Evolutionary conservation across 768 basidiomycete species (phyloP).

Genomic region (Pleurotus djamor): DNA sequence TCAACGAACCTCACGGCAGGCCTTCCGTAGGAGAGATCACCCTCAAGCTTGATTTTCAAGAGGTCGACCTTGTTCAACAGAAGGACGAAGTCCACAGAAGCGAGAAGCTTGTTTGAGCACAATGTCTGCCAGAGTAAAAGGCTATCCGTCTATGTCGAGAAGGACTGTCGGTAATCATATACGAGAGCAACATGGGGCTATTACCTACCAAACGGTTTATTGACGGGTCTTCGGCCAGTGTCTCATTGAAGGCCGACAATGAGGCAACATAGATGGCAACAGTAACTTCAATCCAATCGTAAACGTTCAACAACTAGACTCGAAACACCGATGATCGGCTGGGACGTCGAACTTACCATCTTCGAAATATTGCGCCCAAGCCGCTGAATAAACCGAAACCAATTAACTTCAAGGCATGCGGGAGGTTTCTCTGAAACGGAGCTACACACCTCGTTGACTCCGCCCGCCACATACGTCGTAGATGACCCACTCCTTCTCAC

Average conservation of each 20-base stretch:
- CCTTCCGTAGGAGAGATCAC: neutral
- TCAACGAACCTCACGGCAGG: slow-evolving; percentile 50
- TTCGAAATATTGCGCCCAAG: slow-evolving; percentile 72
- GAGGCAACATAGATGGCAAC: slow-evolving; percentile 69
- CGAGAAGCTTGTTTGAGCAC: slow-evolving; percentile 56
- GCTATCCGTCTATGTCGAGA: slow-evolving; percentile 43
- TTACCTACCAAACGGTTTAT: slow-evolving; percentile 57
- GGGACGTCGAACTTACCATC: slow-evolving; percentile 38
- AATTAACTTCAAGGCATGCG: neutral
- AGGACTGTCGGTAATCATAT: neutral
- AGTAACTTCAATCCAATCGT: slow-evolving; percentile 36
- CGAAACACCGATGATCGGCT: slow-evolving; percentile 2
- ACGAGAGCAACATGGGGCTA: neutral
- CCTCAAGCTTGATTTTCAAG: slow-evolving; percentile 47
- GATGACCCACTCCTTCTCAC: slow-evolving; percentile 52
- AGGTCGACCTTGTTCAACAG: slow-evolving; percentile 67
- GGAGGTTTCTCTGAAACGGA: neutral
- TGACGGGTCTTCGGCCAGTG: slow-evolving; percentile 53
- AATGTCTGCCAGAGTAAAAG: slow-evolving; percentile 58
- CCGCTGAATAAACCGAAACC: slow-evolving; percentile 30
- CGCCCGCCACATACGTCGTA: slow-evolving; percentile 68
- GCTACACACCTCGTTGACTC: slow-evolving; percentile 47
- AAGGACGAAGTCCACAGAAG: slow-evolving; percentile 51
- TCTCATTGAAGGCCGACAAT: slow-evolving; percentile 63
- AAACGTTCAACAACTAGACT: too few species aligned